Base-by-base conservation (phyloP, 2,329 filamentous ascomycete species). In the Fusarium sp. region DNA sequence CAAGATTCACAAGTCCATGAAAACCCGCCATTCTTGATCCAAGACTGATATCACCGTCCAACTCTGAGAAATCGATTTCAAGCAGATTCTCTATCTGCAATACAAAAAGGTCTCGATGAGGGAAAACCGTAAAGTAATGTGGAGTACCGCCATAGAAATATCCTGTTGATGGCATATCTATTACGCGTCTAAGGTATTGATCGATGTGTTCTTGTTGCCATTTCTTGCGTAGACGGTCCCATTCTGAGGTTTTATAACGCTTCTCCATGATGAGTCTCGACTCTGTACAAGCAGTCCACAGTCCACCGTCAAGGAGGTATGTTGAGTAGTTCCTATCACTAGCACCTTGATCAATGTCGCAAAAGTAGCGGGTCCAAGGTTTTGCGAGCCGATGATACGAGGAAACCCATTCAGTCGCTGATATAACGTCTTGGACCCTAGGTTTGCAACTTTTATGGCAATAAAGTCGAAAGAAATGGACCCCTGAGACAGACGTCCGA, bases 271-370 rank as follows among this genome's bases (percentile, higher is more conserved):
- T n/a, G 9, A 32, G 15, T 14, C 53, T 47, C 3, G 55, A 59
- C 21, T 59, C 42, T 14, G 27, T 50, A 2, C 46, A 61, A 4
- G 49, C 54, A 4, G 33, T 42, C 58, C 46, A 61, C 11, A 61
- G 13, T 4, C 54, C 49, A 0, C 23, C 35, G 15, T 61, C 46
- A 7, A 51, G 29, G 13, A 49, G 9, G 6, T 56, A 59, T 5
- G 47, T 46, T 19, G 55, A 61, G 0, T 13, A 0, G 5, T 42
- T 51, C 9, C 17, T 61, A 2, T 39, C 36, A 9, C 38, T 25
- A 19, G 23, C 39, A 8, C 9, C 10, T 25, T 9, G 4, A 19
- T 50, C n/a, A 10, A 14, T 27, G 9, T 49, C 39, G 21, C 29
- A 3, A 9, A 25, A n/a, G n/a, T 10, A 35, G 33, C 19, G 38